Evolutionary conservation across 495 filamentous ascomycete species (phyloP), one percentile per base, ranked within the genome.

Genomic region (Venustampulla echinocandica): DNA sequence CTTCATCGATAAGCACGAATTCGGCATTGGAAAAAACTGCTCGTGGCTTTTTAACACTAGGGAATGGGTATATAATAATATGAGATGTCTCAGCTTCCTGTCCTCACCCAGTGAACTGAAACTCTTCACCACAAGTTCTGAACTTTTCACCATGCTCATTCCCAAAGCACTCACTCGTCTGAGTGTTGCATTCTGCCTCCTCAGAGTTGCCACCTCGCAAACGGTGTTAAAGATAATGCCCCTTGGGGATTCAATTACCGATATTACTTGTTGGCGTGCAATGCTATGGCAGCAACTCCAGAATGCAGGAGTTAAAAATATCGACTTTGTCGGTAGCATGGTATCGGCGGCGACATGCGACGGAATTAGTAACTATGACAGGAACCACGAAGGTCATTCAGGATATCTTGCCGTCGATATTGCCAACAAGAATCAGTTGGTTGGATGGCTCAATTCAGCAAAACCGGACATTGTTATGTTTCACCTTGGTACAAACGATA

Each of bases 161-260:
- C n/a, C n/a, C n/a, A n/a, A n/a, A n/a, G n/a, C n/a, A n/a, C n/a
- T n/a, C n/a, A n/a, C n/a, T n/a, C n/a, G n/a, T n/a, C n/a, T n/a
- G n/a, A n/a, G n/a, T n/a, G n/a, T n/a, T n/a, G n/a, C n/a, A n/a
- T n/a, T n/a, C n/a, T n/a, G n/a, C n/a, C n/a, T n/a, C n/a, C n/a
- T n/a, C n/a, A n/a, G n/a, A n/a, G n/a, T n/a, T n/a, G n/a, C n/a
- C n/a, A n/a, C n/a, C n/a, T n/a, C n/a, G n/a, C n/a, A n/a, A n/a
- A n/a, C n/a, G n/a, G n/a, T n/a, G n/a, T n/a, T n/a, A n/a, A n/a
- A n/a, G n/a, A n/a, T n/a, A n/a, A 21, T 59, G 52, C 0, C 68
- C 65, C 42, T 52, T 61, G 30, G 70, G 25, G 70, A 74, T 57
- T 68, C 64, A 27, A 74, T 74, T 53, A 74, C 69, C 10, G 70